phyloP scores from a whole-genome alignment of 2,329 filamentous ascomycete species.

The Alternaria sp. region DNA sequence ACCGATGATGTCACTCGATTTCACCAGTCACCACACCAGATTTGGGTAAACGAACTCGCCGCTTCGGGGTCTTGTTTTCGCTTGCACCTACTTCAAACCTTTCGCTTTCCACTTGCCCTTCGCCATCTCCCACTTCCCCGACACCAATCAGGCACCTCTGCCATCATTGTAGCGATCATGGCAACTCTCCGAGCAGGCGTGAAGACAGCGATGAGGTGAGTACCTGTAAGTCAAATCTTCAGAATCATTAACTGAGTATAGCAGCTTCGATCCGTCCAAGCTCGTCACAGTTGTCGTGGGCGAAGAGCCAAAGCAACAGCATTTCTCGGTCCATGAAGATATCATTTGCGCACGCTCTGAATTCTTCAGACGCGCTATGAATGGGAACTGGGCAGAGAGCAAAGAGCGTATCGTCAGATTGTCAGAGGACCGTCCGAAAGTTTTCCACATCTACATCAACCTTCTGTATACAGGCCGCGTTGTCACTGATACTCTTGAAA shows the following conservation, averaged over 20 bases:
- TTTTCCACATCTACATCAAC: background rate
- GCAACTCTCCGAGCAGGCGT: background rate
- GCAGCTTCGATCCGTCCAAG: background rate
- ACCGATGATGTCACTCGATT: too few species aligned
- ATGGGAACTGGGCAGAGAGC: background rate
- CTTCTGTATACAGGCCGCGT: background rate
- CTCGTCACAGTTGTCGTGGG: background rate
- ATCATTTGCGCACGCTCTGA: background rate
- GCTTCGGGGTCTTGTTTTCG: too few species aligned
- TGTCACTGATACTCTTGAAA: background rate
- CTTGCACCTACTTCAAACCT: too few species aligned
- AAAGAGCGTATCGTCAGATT: background rate
- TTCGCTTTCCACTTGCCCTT: too few species aligned
- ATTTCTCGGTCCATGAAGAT: background rate
- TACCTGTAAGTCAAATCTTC: fast-evolving
- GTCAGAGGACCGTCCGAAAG: background rate
- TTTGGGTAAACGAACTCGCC: too few species aligned
- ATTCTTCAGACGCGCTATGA: background rate
- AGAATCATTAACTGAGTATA: too few species aligned
- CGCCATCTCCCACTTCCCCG: too few species aligned
- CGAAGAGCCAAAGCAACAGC: background rate
- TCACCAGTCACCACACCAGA: too few species aligned
- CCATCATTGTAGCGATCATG: background rate
- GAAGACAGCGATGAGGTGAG: background rate
- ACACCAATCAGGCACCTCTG: background rate